Evolutionary conservation across 768 basidiomycete genomes (phyloP).

Genomic region (Rhodotorula sphaerocarpa): DNA sequence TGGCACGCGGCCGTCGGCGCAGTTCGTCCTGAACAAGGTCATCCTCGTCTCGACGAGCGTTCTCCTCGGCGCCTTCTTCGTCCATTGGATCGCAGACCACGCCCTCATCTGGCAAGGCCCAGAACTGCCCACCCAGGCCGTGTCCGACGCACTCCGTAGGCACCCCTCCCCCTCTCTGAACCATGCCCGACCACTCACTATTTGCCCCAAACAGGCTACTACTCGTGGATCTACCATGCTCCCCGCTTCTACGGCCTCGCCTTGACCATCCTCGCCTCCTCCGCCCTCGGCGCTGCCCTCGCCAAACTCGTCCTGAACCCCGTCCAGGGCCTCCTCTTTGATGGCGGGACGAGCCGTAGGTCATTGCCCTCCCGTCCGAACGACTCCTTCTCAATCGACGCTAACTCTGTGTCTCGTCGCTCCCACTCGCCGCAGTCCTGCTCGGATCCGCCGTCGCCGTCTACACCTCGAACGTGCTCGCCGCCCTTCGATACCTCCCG

Average conservation of each 20-base stretch:
- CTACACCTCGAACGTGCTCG: slow-evolving; percentile 29
- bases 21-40: slow-evolving; percentile 5
- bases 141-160: slow-evolving; percentile 14
- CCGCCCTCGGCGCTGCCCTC: slow-evolving; percentile 2
- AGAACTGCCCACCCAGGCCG: not conserved
- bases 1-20: not conserved
- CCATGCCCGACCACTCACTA: not conserved
- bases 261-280: not conserved
- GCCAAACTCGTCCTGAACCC: slow-evolving; percentile 19
- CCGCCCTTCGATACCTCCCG: slow-evolving; percentile 31
- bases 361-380: not conserved
- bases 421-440: slow-evolving; percentile 3
- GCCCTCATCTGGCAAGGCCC: slow-evolving; percentile 25
- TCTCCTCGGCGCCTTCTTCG: slow-evolving; percentile 26
- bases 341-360: slow-evolving; percentile 27
- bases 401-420: not conserved
- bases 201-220: slow-evolving; percentile 11
- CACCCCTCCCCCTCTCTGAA: not conserved
- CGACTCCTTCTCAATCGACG: not conserved
- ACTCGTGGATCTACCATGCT: slow-evolving; percentile 13
- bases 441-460: slow-evolving; percentile 25
- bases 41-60: slow-evolving; percentile 9
- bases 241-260: slow-evolving; percentile 17
- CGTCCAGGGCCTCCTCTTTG: slow-evolving; percentile 18
- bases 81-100: slow-evolving; percentile 20